These are phyloP conservation scores for Leishmania tropica DNA, from an alignment of 208 protist species.

Conservation along the genomic window DNA sequence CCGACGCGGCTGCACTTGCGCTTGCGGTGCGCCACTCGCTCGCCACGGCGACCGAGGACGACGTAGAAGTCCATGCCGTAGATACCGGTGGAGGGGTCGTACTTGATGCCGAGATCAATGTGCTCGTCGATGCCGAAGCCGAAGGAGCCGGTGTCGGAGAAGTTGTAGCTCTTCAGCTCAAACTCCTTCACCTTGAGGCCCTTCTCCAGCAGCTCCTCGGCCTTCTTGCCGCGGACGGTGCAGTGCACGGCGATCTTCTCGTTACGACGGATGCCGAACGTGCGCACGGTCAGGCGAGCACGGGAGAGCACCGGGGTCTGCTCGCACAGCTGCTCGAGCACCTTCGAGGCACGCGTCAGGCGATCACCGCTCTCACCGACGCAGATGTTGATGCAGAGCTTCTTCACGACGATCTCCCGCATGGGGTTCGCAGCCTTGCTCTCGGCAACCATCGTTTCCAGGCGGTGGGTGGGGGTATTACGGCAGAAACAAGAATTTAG, in stretches of 20 bases:
- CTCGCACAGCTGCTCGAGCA: constrained; percentile 99
- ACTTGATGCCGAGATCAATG: constrained; percentile 99
- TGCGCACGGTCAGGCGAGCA: constrained; percentile 98
- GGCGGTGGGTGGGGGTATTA: not conserved
- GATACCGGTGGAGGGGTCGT: constrained; percentile 99
- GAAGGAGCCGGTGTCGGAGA: constrained; percentile 98
- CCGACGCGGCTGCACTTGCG: constrained; percentile 89
- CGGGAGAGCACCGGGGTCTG: constrained; percentile 98
- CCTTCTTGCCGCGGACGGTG: constrained; percentile 99
- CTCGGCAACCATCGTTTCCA: constrained; percentile 67
- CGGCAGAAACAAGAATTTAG: not conserved
- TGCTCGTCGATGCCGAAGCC: constrained; percentile 99
- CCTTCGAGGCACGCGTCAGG: constrained; percentile 98
- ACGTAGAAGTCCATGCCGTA: constrained; percentile 99
- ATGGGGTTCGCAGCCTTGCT: constrained; percentile 96
- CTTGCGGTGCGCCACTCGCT: constrained; percentile 95
- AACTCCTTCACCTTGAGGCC: constrained; percentile 99
- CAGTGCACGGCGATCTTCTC: constrained; percentile 99
- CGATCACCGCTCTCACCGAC: constrained; percentile 99
- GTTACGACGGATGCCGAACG: constrained; percentile 99
- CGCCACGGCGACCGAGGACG: constrained; percentile 97
- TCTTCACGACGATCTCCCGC: constrained; percentile 98
- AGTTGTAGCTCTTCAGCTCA: constrained; percentile 97
- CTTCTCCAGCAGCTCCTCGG: constrained; percentile 98
- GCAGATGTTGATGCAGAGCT: constrained; percentile 99